phyloP scores from a whole-genome alignment of 306 rosid genomes.

The Citrullus mucosospermus region DNA sequence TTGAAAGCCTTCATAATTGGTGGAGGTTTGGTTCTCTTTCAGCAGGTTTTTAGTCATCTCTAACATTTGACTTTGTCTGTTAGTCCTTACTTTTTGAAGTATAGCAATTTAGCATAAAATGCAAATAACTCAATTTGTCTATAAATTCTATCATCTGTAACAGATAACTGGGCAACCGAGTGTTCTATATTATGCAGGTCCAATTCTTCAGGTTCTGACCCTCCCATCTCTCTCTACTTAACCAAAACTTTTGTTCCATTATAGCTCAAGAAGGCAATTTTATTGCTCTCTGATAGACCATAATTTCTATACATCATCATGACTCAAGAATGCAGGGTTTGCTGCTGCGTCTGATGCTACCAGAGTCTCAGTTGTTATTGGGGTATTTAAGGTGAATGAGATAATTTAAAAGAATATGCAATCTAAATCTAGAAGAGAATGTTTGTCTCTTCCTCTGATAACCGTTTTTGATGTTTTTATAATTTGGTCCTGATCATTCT shows the following conservation, averaged over 20 bases:
- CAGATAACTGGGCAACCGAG: slow-evolving; percentile 99
- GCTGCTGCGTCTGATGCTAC: slow-evolving; percentile 94
- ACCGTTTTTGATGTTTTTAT: neutral
- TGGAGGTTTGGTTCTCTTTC: slow-evolving; percentile 92
- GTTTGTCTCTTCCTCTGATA: neutral
- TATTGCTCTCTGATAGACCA: slow-evolving; percentile 24
- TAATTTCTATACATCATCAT: slow-evolving; percentile 1
- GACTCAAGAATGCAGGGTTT: slow-evolving; percentile 79
- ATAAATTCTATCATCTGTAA: slow-evolving; percentile 27
- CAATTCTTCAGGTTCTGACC: slow-evolving; percentile 75
- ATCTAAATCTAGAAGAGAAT: slow-evolving; percentile 5
- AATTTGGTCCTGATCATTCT: slow-evolving; percentile 16
- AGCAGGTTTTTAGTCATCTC: slow-evolving; percentile 53
- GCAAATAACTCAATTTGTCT: slow-evolving; percentile 8
- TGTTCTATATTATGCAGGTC: slow-evolving; percentile 88
- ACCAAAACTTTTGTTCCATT: slow-evolving; percentile 2
- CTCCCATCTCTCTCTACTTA: slow-evolving; percentile 4
- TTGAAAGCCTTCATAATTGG: slow-evolving; percentile 79
- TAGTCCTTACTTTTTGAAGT: neutral
- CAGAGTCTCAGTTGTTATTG: slow-evolving; percentile 84
- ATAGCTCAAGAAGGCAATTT: slow-evolving; percentile 57
- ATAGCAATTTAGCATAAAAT: slow-evolving; percentile 6
- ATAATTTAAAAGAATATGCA: neutral
- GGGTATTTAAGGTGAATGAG: slow-evolving; percentile 66
- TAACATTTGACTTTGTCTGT: neutral